Evolutionary conservation across 176 grass and related monocot genomes (phyloP).

Genomic region (Zoysia japonica): DNA sequence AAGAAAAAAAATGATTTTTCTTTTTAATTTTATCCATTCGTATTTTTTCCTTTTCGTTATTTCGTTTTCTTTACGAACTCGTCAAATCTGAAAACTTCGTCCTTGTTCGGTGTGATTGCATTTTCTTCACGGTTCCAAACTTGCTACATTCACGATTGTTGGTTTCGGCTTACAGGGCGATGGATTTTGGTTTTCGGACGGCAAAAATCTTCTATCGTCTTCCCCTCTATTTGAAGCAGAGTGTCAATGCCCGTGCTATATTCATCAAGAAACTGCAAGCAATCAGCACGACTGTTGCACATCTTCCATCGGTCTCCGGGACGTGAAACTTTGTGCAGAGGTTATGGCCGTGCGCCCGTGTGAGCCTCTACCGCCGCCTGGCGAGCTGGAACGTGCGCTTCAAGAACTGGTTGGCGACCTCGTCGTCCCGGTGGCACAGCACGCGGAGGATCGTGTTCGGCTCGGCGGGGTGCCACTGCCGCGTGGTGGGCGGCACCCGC

Average conservation of each 20-base stretch:
- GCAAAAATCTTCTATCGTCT: neutral
- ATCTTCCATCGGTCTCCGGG: neutral
- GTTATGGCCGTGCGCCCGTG: neutral
- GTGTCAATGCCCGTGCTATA: neutral
- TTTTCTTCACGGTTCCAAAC: neutral
- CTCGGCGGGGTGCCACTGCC: conserved; percentile 65
- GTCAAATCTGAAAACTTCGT: no score
- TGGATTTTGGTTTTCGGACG: neutral
- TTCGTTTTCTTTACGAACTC: no score
- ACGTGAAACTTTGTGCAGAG: neutral
- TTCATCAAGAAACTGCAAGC: neutral
- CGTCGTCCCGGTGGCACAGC: conserved; percentile 81
- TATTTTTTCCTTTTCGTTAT: no score
- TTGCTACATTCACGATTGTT: neutral
- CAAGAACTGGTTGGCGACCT: conserved; percentile 76
- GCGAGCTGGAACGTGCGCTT: conserved; percentile 83
- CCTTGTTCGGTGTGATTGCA: no score
- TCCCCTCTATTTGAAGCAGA: neutral
- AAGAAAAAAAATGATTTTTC: no score
- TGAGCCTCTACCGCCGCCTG: conserved; percentile 48
- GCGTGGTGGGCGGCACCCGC: conserved; percentile 66
- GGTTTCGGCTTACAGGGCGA: neutral
- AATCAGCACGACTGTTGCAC: neutral
- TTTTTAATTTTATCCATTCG: no score
- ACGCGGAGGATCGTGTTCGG: conserved; percentile 81